These are phyloP conservation scores for Rhizomucor pusillus DNA, from an alignment of 371 early-diverging fungal species.

Conservation along the genomic window DNA sequence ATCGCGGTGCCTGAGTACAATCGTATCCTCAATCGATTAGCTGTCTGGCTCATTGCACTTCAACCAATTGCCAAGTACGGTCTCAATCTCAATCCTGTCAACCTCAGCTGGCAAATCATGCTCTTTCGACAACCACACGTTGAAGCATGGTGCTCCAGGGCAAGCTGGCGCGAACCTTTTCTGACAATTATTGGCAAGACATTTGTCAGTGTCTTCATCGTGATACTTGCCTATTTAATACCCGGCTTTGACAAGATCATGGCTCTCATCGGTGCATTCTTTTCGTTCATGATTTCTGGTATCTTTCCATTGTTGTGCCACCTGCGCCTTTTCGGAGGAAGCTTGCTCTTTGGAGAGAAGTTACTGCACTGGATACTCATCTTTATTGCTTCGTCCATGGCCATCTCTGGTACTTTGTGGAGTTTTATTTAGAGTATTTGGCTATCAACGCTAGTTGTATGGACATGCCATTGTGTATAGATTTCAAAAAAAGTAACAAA, in stretches of 20 bases:
- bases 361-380: constrained; percentile 21
- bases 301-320: constrained; percentile 58
- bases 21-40: constrained; percentile 48
- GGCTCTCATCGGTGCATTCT: constrained; percentile 68
- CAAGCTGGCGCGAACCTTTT: constrained; percentile 22
- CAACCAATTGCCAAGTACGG: constrained; percentile 75
- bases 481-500: not conserved
- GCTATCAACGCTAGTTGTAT: not conserved
- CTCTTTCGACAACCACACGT: constrained; percentile 19
- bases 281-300: constrained; percentile 58
- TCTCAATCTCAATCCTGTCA: constrained; percentile 60
- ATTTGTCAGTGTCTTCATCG: constrained; percentile 36
- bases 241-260: constrained; percentile 71
- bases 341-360: constrained; percentile 14
- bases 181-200: constrained; percentile 20
- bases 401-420: constrained; percentile 29
- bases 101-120: constrained; percentile 49
- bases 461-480: not conserved
- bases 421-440: constrained; percentile 25
- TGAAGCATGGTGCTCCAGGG: constrained; percentile 20
- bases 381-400: constrained; percentile 22
- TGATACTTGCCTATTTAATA: constrained; percentile 47
- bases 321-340: constrained; percentile 35
- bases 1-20: constrained; percentile 58
- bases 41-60: constrained; percentile 61